phyloP scores from a whole-genome alignment of 139 green algal genomes.

The Nannochloris sp. region DNA sequence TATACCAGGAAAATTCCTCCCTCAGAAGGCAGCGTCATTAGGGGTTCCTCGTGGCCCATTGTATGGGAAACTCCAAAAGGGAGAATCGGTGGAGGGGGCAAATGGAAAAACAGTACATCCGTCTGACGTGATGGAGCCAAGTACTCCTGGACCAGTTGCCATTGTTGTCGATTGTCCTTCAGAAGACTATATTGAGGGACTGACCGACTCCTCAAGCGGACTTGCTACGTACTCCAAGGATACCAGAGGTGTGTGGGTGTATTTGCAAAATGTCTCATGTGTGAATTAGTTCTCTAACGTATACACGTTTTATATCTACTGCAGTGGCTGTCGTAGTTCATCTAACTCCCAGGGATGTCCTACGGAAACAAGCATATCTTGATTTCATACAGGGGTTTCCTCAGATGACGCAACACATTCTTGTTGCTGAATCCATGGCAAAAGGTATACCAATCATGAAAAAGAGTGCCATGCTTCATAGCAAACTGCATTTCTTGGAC shows the following conservation, averaged over 20 bases:
- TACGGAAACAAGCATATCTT: slow-evolving; percentile 23
- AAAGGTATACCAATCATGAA: slow-evolving; percentile 15
- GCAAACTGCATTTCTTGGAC: slow-evolving; percentile 61
- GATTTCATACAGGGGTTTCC: slow-evolving; percentile 30
- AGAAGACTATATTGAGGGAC: slow-evolving; percentile 24
- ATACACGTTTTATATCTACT: neutral
- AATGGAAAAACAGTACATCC: slow-evolving; percentile 45
- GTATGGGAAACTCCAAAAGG: slow-evolving; percentile 64
- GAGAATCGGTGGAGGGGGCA: slow-evolving; percentile 42
- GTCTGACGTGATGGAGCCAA: slow-evolving; percentile 64
- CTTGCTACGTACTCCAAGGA: slow-evolving; percentile 3
- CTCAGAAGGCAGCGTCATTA: slow-evolving; percentile 59
- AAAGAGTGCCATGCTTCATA: slow-evolving; percentile 34
- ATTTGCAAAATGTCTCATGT: neutral
- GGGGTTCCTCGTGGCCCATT: slow-evolving; percentile 59
- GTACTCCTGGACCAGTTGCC: slow-evolving; percentile 56
- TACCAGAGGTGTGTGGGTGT: slow-evolving; percentile 12
- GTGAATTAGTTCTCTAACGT: too few species aligned
- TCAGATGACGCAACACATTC: slow-evolving; percentile 29
- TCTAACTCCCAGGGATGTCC: slow-evolving; percentile 44
- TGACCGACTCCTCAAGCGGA: slow-evolving; percentile 11
- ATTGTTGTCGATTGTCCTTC: slow-evolving; percentile 80
- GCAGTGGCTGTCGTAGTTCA: slow-evolving; percentile 50
- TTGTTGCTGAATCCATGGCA: slow-evolving; percentile 22
- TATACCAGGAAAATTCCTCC: slow-evolving; percentile 81